phyloP scores from a whole-genome alignment of 176 grass and related monocot genomes.

The Triticum aestivum region DNA sequence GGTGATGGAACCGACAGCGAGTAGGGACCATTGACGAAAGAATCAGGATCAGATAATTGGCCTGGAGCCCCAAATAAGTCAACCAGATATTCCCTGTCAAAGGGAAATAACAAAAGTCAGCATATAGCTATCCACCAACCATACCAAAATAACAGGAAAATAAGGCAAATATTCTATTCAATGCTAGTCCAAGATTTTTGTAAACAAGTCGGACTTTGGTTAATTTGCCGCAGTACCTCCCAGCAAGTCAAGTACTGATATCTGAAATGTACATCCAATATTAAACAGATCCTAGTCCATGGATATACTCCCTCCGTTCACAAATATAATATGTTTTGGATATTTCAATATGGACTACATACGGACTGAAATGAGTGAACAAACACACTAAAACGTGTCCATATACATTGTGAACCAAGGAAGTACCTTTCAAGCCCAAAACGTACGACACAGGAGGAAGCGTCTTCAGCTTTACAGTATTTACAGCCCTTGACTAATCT shows the following conservation, averaged over 20 bases:
- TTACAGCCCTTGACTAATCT: slow-evolving; percentile 94
- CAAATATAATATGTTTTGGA: no score
- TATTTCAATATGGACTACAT: no score
- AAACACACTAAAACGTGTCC: no score
- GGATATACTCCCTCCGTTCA: neutral
- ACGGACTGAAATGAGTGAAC: no score
- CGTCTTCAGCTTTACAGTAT: slow-evolving; percentile 88
- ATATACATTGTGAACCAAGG: no score
- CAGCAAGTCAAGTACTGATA: neutral
- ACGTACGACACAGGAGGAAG: slow-evolving; percentile 85
- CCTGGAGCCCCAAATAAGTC: slow-evolving; percentile 84
- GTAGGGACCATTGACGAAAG: slow-evolving; percentile 80
- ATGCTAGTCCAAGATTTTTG: neutral
- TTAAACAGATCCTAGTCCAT: neutral
- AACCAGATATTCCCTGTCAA: slow-evolving; percentile 84
- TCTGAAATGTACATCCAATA: neutral
- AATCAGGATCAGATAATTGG: slow-evolving; percentile 84
- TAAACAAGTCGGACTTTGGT: slow-evolving; percentile 1
- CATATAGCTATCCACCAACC: neutral
- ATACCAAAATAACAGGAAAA: slow-evolving; percentile 9
- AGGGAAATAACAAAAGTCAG: slow-evolving; percentile 29
- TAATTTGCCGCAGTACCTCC: neutral
- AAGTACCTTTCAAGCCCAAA: slow-evolving; percentile 80
- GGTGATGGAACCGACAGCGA: slow-evolving; percentile 76
- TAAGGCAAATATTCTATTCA: neutral